Conservation (phyloP, 208 protist species). For the Acanthamoeba culbertsoni region DNA sequence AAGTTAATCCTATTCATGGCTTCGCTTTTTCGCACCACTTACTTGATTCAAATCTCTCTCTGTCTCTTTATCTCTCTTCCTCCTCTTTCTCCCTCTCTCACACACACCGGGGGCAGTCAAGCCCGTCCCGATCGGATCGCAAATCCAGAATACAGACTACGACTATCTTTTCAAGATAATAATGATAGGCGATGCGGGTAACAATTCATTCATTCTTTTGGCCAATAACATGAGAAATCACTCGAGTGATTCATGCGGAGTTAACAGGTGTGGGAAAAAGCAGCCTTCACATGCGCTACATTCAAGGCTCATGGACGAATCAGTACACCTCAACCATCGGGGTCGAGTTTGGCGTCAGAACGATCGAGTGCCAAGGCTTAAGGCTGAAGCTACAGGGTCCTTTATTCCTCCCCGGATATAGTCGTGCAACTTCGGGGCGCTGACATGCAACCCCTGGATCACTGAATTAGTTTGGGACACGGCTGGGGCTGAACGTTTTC, state of each 20-base stretch:
- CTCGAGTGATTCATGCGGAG: not conserved
- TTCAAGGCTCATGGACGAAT: not conserved
- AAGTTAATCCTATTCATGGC: not conserved
- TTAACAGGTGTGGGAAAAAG: not conserved
- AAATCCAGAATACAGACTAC: not conserved
- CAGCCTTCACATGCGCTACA: not conserved
- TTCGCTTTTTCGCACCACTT: not conserved
- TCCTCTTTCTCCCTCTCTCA: not conserved
- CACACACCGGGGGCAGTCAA: no score
- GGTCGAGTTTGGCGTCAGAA: constrained; percentile 94
- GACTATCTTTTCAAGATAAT: constrained; percentile 50
- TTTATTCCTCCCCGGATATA: not conserved
- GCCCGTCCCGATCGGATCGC: not conserved
- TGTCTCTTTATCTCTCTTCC: no score
- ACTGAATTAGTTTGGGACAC: constrained; percentile 91
- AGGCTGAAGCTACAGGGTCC: constrained; percentile 93
- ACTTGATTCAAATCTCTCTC: not conserved
- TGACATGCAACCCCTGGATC: not conserved
- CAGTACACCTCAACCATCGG: constrained; percentile 94
- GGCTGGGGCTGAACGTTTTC: constrained; percentile 82
- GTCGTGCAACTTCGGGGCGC: not conserved
- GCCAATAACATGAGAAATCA: not conserved
- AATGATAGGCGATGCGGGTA: not conserved
- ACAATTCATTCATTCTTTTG: no score
- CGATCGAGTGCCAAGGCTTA: constrained; percentile 79